Evolutionary conservation across 495 filamentous ascomycete genomes (phyloP).

Genomic region (Massariosphaeria phaeospora): DNA sequence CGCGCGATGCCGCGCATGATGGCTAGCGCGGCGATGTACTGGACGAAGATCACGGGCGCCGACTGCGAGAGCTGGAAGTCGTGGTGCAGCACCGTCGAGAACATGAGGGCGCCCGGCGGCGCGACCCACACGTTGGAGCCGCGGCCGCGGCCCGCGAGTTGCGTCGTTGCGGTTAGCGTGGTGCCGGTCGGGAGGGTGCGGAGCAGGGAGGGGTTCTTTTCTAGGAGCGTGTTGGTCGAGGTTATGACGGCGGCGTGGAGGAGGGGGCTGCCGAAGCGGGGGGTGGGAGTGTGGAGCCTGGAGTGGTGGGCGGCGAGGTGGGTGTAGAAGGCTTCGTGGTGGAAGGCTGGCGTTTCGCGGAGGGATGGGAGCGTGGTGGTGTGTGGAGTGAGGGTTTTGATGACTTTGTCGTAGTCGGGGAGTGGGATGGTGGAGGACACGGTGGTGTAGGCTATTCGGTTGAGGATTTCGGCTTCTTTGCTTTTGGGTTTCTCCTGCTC

Average conservation of each 20-base stretch:
- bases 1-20: slow-evolving; percentile 77
- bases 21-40: slow-evolving; percentile 89
- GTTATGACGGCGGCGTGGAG: slow-evolving; percentile 92
- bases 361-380: slow-evolving; percentile 62
- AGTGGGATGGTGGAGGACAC: slow-evolving; percentile 40
- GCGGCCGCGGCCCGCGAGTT: slow-evolving; percentile 85
- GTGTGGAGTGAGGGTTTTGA: slow-evolving; percentile 69
- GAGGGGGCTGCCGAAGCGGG: slow-evolving; percentile 68
- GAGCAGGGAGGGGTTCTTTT: slow-evolving; percentile 84
- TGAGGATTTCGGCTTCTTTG: slow-evolving; percentile 11
- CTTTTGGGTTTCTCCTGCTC: slow-evolving; percentile 10
- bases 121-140: slow-evolving; percentile 95
- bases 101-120: slow-evolving; percentile 77
- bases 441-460: slow-evolving; percentile 13
- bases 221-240: slow-evolving; percentile 90
- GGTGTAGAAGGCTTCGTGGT: slow-evolving; percentile 73
- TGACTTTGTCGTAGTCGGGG: slow-evolving; percentile 67
- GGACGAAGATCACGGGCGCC: slow-evolving; percentile 87
- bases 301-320: slow-evolving; percentile 64
- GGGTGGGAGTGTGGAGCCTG: slow-evolving; percentile 49
- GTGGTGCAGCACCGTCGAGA: slow-evolving; percentile 82
- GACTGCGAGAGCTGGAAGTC: slow-evolving; percentile 60
- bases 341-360: slow-evolving; percentile 82
- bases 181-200: slow-evolving; percentile 73
- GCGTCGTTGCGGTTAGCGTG: slow-evolving; percentile 84